Evolutionary conservation across 768 basidiomycete species (phyloP).

Genomic region (Chalciporus piperatus): DNA sequence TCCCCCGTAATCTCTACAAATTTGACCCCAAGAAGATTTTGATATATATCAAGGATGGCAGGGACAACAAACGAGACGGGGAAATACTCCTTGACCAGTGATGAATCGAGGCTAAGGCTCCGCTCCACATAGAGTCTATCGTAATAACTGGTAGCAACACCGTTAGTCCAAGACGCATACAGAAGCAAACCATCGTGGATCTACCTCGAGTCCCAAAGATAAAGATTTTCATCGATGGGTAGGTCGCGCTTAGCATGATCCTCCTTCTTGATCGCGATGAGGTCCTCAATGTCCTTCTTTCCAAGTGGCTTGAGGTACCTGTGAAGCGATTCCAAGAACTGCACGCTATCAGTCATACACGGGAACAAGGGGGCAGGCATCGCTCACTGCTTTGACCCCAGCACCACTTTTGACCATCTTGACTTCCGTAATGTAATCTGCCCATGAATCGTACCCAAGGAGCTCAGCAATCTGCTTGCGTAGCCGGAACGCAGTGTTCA

Average conservation of each 20-base stretch:
- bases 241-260: conserved; percentile 59
- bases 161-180: too few relatives aligned
- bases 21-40: conserved; percentile 69
- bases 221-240: conserved; percentile 67
- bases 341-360: not conserved
- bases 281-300: conserved; percentile 56
- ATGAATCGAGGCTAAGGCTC: conserved; percentile 65
- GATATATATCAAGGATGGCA: conserved; percentile 76
- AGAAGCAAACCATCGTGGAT: conserved; percentile 10
- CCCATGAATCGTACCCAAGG: conserved; percentile 75
- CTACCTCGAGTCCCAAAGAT: conserved; percentile 81
- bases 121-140: conserved; percentile 49
- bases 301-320: conserved; percentile 71
- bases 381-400: conserved; percentile 50
- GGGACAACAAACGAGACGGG: conserved; percentile 79
- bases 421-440: conserved; percentile 77
- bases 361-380: not conserved
- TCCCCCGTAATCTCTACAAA: conserved; percentile 55
- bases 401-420: conserved; percentile 77
- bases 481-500: conserved; percentile 63
- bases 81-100: conserved; percentile 83
- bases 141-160: conserved; percentile 21
- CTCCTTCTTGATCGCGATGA: conserved; percentile 70
- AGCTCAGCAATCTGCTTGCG: conserved; percentile 66
- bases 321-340: conserved; percentile 78